These are phyloP conservation scores for Colletotrichum filicis DNA, from an alignment of 2,329 filamentous ascomycete species.

Conservation along the genomic window DNA sequence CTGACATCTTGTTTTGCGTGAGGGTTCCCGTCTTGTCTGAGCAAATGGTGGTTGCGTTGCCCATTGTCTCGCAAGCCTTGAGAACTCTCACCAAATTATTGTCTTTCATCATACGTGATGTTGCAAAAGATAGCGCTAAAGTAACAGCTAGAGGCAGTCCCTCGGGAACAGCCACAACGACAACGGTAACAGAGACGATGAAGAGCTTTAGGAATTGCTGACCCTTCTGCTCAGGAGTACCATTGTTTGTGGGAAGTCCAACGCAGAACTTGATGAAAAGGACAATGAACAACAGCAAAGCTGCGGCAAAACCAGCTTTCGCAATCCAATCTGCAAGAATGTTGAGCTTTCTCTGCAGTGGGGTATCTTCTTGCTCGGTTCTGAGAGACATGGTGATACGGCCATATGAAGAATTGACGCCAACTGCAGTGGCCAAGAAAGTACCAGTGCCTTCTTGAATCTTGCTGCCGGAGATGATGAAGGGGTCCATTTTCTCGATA, in stretches of 20 bases:
- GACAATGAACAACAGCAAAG: slow-evolving; percentile 80
- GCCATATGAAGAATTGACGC: slow-evolving; percentile 64
- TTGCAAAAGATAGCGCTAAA: slow-evolving; percentile 74
- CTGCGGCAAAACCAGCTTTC: slow-evolving; percentile 66
- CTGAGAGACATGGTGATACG: slow-evolving; percentile 67
- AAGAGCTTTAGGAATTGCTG: slow-evolving; percentile 69
- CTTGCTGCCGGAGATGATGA: slow-evolving; percentile 69
- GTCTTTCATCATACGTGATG: slow-evolving; percentile 74
- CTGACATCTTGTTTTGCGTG: slow-evolving; percentile 73
- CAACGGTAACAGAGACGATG: slow-evolving; percentile 73
- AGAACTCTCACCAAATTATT: slow-evolving; percentile 77
- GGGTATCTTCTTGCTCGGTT: slow-evolving; percentile 62
- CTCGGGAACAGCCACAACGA: slow-evolving; percentile 77
- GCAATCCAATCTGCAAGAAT: slow-evolving; percentile 53
- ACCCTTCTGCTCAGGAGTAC: slow-evolving; percentile 64
- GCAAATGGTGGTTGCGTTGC: slow-evolving; percentile 79
- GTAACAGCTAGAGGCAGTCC: slow-evolving; percentile 75
- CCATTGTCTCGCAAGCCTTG: slow-evolving; percentile 77
- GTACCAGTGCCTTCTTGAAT: slow-evolving; percentile 65
- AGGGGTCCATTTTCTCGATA: slow-evolving; percentile 60
- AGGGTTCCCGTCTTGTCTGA: slow-evolving; percentile 50
- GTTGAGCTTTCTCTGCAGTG: slow-evolving; percentile 64
- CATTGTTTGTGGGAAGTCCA: slow-evolving; percentile 62
- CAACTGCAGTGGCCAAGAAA: slow-evolving; percentile 64
- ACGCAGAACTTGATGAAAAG: slow-evolving; percentile 82